Evolutionary conservation across 768 basidiomycete genomes (phyloP).

Genomic region (Boletus fagicola): DNA sequence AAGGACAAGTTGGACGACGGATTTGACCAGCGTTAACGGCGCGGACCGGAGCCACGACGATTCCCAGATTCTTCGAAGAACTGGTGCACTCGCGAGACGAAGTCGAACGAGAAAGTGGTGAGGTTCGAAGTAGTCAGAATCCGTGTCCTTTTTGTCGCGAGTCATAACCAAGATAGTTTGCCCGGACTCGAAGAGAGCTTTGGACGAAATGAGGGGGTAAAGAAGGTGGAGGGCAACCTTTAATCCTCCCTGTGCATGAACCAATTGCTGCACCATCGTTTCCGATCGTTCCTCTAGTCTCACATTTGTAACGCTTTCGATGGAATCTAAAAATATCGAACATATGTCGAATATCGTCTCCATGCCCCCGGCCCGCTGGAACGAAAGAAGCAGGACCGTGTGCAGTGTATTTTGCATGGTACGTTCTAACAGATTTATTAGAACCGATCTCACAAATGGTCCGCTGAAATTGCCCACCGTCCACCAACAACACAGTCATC

Average conservation of each 20-base stretch:
- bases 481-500: slow-evolving; percentile 51
- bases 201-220: slow-evolving; percentile 71
- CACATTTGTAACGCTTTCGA: slow-evolving; percentile 50
- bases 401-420: slow-evolving; percentile 71
- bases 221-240: slow-evolving; percentile 81
- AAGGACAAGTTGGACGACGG: slow-evolving; percentile 73
- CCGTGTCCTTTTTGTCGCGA: slow-evolving; percentile 75
- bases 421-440: slow-evolving; percentile 53
- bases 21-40: slow-evolving; percentile 71
- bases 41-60: slow-evolving; percentile 77
- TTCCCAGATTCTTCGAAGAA: slow-evolving; percentile 73
- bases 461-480: slow-evolving; percentile 40
- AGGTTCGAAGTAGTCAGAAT: slow-evolving; percentile 78
- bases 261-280: slow-evolving; percentile 57
- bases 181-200: slow-evolving; percentile 78
- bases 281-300: slow-evolving; percentile 58
- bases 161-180: slow-evolving; percentile 74
- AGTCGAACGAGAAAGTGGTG: slow-evolving; percentile 84
- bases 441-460: background rate
- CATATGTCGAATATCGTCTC: slow-evolving; percentile 63
- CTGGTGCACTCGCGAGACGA: slow-evolving; percentile 66
- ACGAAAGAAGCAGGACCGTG: slow-evolving; percentile 75
- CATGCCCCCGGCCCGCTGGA: slow-evolving; percentile 71
- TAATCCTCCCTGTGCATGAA: slow-evolving; percentile 75
- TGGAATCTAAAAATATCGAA: slow-evolving; percentile 50